phyloP scores from a whole-genome alignment of 192 early-diverging fungal genomes.

The Phycomyces blakesleeanus region DNA sequence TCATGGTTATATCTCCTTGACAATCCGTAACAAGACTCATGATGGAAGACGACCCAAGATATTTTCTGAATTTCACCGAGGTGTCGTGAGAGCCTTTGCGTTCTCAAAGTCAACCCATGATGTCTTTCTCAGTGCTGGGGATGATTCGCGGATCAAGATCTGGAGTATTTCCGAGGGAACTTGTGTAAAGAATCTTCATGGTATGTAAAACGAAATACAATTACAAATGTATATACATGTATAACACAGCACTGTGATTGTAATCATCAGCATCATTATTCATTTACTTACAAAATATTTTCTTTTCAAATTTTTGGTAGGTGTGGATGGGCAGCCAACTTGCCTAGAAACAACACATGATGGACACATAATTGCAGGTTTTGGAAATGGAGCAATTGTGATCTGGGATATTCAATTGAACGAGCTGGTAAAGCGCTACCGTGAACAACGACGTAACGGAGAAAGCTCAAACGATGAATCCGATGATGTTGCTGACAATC shows the following conservation, averaged over 20 bases:
- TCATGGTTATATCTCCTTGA: slow-evolving; percentile 50
- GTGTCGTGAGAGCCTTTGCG: slow-evolving; percentile 40
- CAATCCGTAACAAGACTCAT: slow-evolving; percentile 39
- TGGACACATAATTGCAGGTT: slow-evolving; percentile 33
- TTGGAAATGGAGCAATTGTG: slow-evolving; percentile 26
- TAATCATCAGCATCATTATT: background rate
- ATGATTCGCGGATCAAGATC: slow-evolving; percentile 46
- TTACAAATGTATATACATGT: no score
- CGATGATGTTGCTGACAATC: background rate
- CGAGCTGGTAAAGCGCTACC: background rate
- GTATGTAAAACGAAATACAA: slow-evolving; percentile 4
- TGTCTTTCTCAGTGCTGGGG: slow-evolving; percentile 46
- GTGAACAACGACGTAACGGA: background rate
- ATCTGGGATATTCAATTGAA: slow-evolving; percentile 30
- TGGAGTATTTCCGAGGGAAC: slow-evolving; percentile 43
- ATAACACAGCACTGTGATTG: no score
- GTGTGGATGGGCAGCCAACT: background rate
- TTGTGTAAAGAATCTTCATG: slow-evolving; percentile 33
- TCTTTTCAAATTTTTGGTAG: background rate
- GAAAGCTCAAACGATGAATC: background rate
- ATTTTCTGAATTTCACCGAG: slow-evolving; percentile 53
- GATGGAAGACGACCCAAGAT: slow-evolving; percentile 34
- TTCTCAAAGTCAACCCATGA: slow-evolving; percentile 10
- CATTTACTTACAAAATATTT: background rate
- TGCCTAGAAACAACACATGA: slow-evolving; percentile 3